Base-by-base conservation (phyloP, 1,284 basidiomycete genomes). In the Tilletia caries region DNA sequence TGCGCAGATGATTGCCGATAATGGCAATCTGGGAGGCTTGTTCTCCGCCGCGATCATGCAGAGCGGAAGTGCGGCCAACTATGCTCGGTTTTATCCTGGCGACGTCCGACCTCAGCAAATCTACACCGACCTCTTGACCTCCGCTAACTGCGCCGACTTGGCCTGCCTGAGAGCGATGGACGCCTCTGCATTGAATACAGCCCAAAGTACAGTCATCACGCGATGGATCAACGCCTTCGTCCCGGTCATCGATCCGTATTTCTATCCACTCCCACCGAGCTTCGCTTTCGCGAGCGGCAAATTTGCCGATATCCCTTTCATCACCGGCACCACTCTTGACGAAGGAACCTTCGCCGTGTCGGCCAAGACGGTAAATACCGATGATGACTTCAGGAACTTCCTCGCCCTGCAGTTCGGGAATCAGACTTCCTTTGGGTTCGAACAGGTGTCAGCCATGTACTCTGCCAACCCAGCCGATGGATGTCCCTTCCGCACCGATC, bases 21-120 rank as follows among this genome's bases (percentile, higher is more conserved):
- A 73, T 23, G 77, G 76, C 33, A 43, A 76, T 41, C 68, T 67
- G 27, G 32, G 73, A 18, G 71, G 69, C 4, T 70, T 78, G 10
- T 79, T 71, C 58, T 70, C 68, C 20, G 72, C 67, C 18, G 77
- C 73, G 20, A 77, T 79, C 48, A 72, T 76, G 70, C 67, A 76
- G 41, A 75, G 73, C 54, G 77, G 77, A 4, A 46, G 33, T 68
- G 69, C 62, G 66, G 69, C 32, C 69, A 71, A 2, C 68, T 70
- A 0, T n/a, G 29, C 58, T 6, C 58, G 71, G 70, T 37, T 69
- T 71, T 2, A 62, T 29, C 70, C 69, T 71, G 1, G 71, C 68
- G 15, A 71, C 43, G 71, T 67, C 1, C 60, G 70, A 2, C 73
- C 70, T 15, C 68, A 76, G 33, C 50, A 73, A 65, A 67, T 48